Conservation (phyloP, 371 early-diverging fungal genomes). For the Homolaphlyctis polyrhiza region DNA sequence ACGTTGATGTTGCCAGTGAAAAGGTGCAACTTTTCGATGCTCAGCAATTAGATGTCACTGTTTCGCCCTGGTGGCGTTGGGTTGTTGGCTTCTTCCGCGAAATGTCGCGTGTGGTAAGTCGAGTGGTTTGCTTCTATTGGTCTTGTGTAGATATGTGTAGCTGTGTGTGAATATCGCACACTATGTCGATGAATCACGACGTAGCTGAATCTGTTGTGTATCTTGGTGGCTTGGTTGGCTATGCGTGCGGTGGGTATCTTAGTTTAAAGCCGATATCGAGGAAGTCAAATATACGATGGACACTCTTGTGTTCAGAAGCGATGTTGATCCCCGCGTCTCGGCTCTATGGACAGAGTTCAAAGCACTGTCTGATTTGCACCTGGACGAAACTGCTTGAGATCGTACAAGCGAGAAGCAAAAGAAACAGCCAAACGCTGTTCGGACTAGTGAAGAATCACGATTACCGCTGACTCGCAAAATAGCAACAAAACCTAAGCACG, state of each 20-base stretch:
- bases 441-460: too few species aligned
- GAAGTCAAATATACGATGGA: slow-evolving; percentile 66
- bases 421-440: too few species aligned
- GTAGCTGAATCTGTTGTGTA: not conserved
- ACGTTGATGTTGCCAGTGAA: slow-evolving; percentile 46
- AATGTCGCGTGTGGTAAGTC: slow-evolving; percentile 56
- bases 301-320: slow-evolving; percentile 60
- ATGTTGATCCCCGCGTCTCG: slow-evolving; percentile 49
- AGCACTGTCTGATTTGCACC: not conserved
- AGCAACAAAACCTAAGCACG: too few species aligned
- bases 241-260: too few species aligned
- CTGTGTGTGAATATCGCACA: too few species aligned
- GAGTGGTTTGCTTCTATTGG: not conserved
- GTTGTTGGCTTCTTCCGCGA: slow-evolving; percentile 77
- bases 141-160: too few species aligned
- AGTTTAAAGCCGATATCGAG: slow-evolving; percentile 43
- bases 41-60: slow-evolving; percentile 39
- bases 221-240: not conserved
- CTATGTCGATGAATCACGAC: too few species aligned
- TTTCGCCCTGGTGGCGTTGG: slow-evolving; percentile 63
- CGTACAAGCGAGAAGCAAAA: too few species aligned
- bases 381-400: not conserved
- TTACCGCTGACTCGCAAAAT: too few species aligned
- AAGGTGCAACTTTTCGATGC: slow-evolving; percentile 35
- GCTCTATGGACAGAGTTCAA: slow-evolving; percentile 54